Evolutionary conservation across 164 flowering plant genomes (phyloP).

Genomic region (Houttuynia cordata): DNA sequence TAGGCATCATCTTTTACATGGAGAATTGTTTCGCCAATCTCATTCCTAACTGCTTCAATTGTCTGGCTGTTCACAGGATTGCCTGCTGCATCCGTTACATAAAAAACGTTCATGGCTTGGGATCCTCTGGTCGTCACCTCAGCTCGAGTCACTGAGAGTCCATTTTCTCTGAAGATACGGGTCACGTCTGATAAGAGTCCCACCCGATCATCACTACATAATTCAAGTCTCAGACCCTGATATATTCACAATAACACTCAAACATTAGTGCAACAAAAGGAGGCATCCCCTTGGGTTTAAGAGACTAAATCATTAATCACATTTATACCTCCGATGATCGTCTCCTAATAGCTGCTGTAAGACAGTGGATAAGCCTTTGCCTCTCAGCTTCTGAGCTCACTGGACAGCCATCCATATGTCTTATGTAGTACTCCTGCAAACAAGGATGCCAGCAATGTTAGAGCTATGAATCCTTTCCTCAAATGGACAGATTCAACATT

Average conservation of each 20-base stretch:
- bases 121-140: conserved; percentile 82
- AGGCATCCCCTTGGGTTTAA: not conserved
- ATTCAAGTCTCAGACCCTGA: conserved; percentile 80
- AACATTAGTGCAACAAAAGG: not conserved
- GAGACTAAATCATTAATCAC: not conserved
- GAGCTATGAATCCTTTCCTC: no score
- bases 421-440: conserved; percentile 69
- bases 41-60: conserved; percentile 68
- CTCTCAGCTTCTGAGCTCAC: conserved; percentile 88
- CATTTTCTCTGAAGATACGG: conserved; percentile 87
- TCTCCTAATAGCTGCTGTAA: conserved; percentile 80
- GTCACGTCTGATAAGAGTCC: conserved; percentile 91
- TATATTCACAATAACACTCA: not conserved
- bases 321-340: conserved; percentile 63
- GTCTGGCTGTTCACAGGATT: conserved; percentile 51
- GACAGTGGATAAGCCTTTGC: conserved; percentile 67
- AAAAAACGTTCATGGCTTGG: conserved; percentile 73
- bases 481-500: no score
- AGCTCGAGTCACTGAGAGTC: conserved; percentile 73
- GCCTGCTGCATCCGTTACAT: conserved; percentile 78
- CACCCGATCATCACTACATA: conserved; percentile 66
- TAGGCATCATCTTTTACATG: conserved; percentile 47
- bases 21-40: conserved; percentile 57
- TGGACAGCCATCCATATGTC: conserved; percentile 81
- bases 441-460: not conserved